These are phyloP conservation scores for Vigna hirtella DNA, from an alignment of 306 rosid genomes.

Conservation along the genomic window DNA sequence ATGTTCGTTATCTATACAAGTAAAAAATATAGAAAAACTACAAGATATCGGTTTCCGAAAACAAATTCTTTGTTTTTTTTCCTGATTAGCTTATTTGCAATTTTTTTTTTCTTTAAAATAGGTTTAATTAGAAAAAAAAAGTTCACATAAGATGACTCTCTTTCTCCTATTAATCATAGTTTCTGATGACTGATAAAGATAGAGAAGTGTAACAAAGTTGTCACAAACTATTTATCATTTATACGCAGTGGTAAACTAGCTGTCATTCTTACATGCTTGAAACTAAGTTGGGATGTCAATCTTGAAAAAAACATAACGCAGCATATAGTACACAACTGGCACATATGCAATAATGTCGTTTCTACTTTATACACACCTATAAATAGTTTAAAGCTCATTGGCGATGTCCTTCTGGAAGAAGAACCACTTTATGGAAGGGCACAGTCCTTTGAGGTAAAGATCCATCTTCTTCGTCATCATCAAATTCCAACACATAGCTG, in stretches of 20 bases:
- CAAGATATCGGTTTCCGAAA: too few relatives aligned
- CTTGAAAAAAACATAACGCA: conserved; percentile 9
- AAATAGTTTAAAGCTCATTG: conserved; percentile 58
- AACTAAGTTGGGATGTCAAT: conserved; percentile 12
- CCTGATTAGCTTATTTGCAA: too few relatives aligned
- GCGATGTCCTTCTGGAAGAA: conserved; percentile 95
- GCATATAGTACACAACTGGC: conserved; percentile 40
- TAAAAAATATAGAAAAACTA: too few relatives aligned
- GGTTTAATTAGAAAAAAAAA: too few relatives aligned
- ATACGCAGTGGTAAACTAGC: conserved; percentile 7
- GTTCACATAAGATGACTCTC: too few relatives aligned
- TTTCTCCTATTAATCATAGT: too few relatives aligned
- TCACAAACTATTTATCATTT: conserved; percentile 1
- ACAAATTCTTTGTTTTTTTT: too few relatives aligned
- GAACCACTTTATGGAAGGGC: conserved; percentile 90
- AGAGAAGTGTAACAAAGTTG: not conserved
- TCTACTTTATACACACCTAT: conserved; percentile 53
- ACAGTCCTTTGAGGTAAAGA: conserved; percentile 90
- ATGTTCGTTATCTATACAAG: too few relatives aligned
- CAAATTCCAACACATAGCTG: conserved; percentile 94
- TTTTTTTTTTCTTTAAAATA: too few relatives aligned
- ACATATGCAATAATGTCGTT: conserved; percentile 13
- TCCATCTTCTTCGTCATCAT: conserved; percentile 99
- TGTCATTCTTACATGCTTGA: not conserved
- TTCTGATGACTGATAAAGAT: not conserved